Evolutionary conservation across 2,329 filamentous ascomycete species (phyloP).

Genomic region (Daldinia sp.): DNA sequence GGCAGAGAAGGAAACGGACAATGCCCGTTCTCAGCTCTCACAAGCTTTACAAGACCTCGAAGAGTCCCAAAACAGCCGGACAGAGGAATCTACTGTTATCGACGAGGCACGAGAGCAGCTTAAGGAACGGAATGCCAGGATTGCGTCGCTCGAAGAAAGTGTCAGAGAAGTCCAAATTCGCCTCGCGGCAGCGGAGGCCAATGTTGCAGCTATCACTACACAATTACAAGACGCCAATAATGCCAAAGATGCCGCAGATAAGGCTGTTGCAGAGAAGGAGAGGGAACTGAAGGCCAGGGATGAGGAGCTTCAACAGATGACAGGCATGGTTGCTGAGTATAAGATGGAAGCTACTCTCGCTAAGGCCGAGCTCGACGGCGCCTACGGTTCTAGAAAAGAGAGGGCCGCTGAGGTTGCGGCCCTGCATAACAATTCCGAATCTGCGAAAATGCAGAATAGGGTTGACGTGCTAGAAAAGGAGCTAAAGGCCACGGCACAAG

Average conservation of each 20-base stretch:
- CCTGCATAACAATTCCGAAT: slow-evolving; percentile 56
- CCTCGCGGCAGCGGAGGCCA: slow-evolving; percentile 50
- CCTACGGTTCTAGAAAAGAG: slow-evolving; percentile 66
- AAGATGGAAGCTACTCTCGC: slow-evolving; percentile 70
- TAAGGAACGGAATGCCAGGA: slow-evolving; percentile 54
- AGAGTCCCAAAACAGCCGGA: slow-evolving; percentile 44
- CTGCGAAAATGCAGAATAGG: slow-evolving; percentile 48
- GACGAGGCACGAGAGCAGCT: slow-evolving; percentile 52
- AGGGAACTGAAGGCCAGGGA: slow-evolving; percentile 55
- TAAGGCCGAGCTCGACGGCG: slow-evolving; percentile 68
- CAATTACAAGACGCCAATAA: slow-evolving; percentile 49
- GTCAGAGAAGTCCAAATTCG: slow-evolving; percentile 50
- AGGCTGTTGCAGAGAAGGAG: slow-evolving; percentile 43
- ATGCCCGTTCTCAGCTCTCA: slow-evolving; percentile 59
- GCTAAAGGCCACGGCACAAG: slow-evolving; percentile 59
- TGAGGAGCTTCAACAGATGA: slow-evolving; percentile 50
- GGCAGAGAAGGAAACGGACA: slow-evolving; percentile 48
- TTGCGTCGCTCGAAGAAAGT: slow-evolving; percentile 55
- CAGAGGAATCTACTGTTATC: slow-evolving; percentile 48
- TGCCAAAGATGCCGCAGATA: slow-evolving; percentile 43
- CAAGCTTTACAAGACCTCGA: slow-evolving; percentile 59
- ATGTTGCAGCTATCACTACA: slow-evolving; percentile 49
- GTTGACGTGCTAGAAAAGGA: slow-evolving; percentile 70
- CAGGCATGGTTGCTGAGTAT: slow-evolving; percentile 63
- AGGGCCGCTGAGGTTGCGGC: slow-evolving; percentile 66